Percentiles rank a stretch among this genome's conserved stretches.
Evolutionary conservation across 345 rosid genomes (phyloP).

Genomic region (Salix caprea): DNA sequence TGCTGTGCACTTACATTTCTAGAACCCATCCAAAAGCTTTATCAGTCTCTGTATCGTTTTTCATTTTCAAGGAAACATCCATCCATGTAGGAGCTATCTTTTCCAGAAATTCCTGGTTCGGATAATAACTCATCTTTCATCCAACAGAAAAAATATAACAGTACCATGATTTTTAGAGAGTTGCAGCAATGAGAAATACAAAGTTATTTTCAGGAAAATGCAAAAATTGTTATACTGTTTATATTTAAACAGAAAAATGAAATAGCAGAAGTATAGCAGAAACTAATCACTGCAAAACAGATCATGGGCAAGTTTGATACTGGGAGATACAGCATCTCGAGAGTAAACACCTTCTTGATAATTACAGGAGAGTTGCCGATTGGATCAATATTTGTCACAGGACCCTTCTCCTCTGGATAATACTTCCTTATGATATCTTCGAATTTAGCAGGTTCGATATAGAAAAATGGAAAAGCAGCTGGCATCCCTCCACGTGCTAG

Average conservation of each 20-base stretch:
- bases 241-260: not conserved
- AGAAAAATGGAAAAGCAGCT: slow-evolving; percentile 86
- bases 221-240: not conserved
- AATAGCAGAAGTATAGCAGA: not conserved
- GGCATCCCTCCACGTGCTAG: slow-evolving; percentile 58
- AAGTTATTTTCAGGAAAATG: not conserved
- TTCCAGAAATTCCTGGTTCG: slow-evolving; percentile 38
- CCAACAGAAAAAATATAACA: slow-evolving; percentile 4
- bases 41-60: slow-evolving; percentile 82
- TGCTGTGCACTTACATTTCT: slow-evolving; percentile 67
- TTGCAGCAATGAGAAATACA: too few species aligned
- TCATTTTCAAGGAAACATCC: slow-evolving; percentile 90
- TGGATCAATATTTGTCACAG: slow-evolving; percentile 54
- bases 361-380: slow-evolving; percentile 83
- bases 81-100: slow-evolving; percentile 97
- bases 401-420: slow-evolving; percentile 66
- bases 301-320: not conserved
- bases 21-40: slow-evolving; percentile 94
- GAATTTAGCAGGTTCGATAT: slow-evolving; percentile 58
- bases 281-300: not conserved
- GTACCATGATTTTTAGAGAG: too few species aligned
- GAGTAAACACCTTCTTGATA: slow-evolving; percentile 49
- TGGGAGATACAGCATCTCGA: not conserved
- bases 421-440: slow-evolving; percentile 49
- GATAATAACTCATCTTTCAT: not conserved